These are phyloP conservation scores for Ambrosia hybrid DNA, from an alignment of 140 eudicot species.

Conservation along the genomic window DNA sequence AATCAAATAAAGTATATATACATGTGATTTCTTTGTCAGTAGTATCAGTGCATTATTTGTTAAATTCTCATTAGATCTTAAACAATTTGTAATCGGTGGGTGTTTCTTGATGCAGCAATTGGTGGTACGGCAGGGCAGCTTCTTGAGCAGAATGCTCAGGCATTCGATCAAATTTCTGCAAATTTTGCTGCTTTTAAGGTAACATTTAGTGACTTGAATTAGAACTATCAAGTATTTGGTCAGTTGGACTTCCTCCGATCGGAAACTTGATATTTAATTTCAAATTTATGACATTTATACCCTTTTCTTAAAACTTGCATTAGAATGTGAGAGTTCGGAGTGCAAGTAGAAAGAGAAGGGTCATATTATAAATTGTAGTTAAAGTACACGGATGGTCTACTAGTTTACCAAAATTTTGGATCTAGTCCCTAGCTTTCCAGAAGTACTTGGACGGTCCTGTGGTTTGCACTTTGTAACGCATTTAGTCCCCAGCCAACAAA, in stretches of 20 bases:
- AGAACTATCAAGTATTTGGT: slow-evolving; percentile 1
- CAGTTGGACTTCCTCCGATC: background rate
- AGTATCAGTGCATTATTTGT: background rate
- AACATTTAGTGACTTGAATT: slow-evolving; percentile 5
- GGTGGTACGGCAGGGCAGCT: slow-evolving; percentile 86
- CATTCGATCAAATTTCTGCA: slow-evolving; percentile 76
- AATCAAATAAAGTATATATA: background rate
- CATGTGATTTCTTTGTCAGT: background rate
- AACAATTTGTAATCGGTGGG: background rate
- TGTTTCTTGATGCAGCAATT: slow-evolving; percentile 45
- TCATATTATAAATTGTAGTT: background rate
- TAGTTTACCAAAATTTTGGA: too few species aligned
- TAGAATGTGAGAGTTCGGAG: background rate
- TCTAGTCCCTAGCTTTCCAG: too few species aligned
- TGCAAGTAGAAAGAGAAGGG: background rate
- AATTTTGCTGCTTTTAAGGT: slow-evolving; percentile 86
- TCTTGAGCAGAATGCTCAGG: slow-evolving; percentile 87
- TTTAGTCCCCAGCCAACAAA: too few species aligned
- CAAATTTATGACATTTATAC: background rate
- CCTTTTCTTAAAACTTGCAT: too few species aligned
- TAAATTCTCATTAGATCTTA: background rate
- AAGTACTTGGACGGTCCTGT: too few species aligned
- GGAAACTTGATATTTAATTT: background rate
- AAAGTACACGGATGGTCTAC: too few species aligned
- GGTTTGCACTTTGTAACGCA: too few species aligned